Conservation (phyloP, 352 stramenopile genomes). For the Globisporangium takayamanum region DNA sequence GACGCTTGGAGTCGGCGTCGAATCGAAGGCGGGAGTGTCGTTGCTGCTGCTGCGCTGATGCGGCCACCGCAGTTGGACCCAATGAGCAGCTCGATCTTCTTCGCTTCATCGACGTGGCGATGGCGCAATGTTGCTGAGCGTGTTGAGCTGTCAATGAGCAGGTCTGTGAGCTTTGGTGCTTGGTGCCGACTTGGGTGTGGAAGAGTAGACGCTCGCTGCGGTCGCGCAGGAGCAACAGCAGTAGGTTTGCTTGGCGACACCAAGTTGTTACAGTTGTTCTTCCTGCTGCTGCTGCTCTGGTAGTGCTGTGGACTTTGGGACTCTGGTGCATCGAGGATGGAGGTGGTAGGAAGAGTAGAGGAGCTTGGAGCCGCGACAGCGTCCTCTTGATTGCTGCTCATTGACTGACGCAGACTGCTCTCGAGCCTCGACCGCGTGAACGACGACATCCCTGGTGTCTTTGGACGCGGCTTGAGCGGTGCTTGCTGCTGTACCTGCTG, state of each 20-base stretch:
- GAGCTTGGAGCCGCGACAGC: background rate
- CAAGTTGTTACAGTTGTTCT: too few relatives aligned
- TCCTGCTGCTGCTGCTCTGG: background rate
- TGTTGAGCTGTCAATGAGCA: constrained; percentile 50
- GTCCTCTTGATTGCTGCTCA: constrained; percentile 12
- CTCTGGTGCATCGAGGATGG: background rate
- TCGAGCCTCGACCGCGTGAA: constrained; percentile 11
- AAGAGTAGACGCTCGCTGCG: background rate
- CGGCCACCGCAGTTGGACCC: constrained; percentile 46
- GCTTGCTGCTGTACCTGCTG: background rate
- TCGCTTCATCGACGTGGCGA: constrained; percentile 34
- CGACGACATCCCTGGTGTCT: background rate
- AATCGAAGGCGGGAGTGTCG: constrained; percentile 47
- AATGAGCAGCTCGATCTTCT: constrained; percentile 68
- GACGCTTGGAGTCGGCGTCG: constrained; percentile 41
- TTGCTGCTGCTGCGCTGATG: constrained; percentile 34
- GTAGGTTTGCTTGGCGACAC: background rate
- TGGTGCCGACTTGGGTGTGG: constrained; percentile 6
- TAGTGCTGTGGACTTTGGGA: background rate
- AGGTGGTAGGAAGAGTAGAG: background rate
- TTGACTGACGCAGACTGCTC: constrained; percentile 9
- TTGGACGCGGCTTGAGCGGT: background rate
- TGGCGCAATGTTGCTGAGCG: constrained; percentile 19
- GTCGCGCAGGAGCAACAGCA: background rate
- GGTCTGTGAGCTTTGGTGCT: constrained; percentile 22